A percentile compares a stretch with the other conserved stretches of the same genome.
These are phyloP conservation scores for Striga hermonthica DNA, from an alignment of 305 asterid species.

Conservation along the genomic window DNA sequence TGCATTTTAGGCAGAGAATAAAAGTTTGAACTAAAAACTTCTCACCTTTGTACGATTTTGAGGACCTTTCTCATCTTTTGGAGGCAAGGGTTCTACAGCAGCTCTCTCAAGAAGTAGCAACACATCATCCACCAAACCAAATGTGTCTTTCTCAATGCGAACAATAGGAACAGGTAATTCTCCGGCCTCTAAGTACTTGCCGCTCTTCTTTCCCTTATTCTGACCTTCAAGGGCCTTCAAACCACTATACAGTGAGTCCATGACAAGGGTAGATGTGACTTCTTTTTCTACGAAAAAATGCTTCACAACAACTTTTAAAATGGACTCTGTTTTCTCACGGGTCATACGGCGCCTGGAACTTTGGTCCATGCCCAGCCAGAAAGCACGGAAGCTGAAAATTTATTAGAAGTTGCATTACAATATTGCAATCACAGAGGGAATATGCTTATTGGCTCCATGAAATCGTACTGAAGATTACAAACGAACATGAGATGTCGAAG, in stretches of 20 bases:
- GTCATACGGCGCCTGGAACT: conserved; percentile 61
- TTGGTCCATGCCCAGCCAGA: conserved; percentile 84
- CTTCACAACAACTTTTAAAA: conserved; percentile 79
- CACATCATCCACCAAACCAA: conserved; percentile 87
- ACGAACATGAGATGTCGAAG: background rate
- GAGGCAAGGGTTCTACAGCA: conserved; percentile 87
- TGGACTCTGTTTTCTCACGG: conserved; percentile 68
- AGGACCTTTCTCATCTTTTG: conserved; percentile 96
- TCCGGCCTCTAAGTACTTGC: conserved; percentile 55
- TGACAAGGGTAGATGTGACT: conserved; percentile 92
- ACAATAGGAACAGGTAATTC: conserved; percentile 64
- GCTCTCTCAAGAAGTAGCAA: conserved; percentile 83
- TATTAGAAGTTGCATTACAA: conserved; percentile 14
- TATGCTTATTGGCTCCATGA: background rate
- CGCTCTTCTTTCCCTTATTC: conserved; percentile 53
- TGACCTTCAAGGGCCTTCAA: conserved; percentile 77
- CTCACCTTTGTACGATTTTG: conserved; percentile 92
- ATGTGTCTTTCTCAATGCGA: conserved; percentile 65
- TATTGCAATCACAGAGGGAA: background rate
- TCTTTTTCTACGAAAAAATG: conserved; percentile 91
- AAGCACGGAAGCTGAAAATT: conserved; percentile 65
- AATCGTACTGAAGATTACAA: background rate
- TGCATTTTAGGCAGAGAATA: background rate
- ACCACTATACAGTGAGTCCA: conserved; percentile 95
- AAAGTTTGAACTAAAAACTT: conserved; percentile 7